A percentile compares a stretch with the other conserved stretches of the same genome.
phyloP scores from a whole-genome alignment of 495 filamentous ascomycete genomes.

The Penicillium flavigenum region DNA sequence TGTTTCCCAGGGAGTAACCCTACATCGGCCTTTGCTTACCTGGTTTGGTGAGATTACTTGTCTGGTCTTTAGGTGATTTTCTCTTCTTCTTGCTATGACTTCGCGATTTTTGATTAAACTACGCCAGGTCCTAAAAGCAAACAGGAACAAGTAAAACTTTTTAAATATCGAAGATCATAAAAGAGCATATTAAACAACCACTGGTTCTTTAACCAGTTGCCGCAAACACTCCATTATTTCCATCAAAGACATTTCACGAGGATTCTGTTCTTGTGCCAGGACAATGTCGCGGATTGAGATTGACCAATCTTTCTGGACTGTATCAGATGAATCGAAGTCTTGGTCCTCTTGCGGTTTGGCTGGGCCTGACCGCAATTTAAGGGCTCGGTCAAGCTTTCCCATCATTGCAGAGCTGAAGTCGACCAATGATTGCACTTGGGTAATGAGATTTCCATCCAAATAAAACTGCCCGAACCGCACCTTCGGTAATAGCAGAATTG shows the following conservation, averaged over 20 bases:
- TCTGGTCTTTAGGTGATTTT: not conserved
- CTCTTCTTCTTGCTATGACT: not conserved
- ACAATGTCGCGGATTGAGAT: conserved; percentile 18
- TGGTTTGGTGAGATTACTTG: not conserved
- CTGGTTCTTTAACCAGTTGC: conserved; percentile 16
- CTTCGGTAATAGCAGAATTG: conserved; percentile 17
- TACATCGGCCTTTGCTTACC: not conserved
- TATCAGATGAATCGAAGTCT: not conserved
- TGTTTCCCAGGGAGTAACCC: not conserved
- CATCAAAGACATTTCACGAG: conserved; percentile 14
- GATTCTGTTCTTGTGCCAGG: conserved; percentile 15
- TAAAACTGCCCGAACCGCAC: conserved; percentile 16
- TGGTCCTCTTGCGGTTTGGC: not conserved
- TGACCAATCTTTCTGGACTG: conserved; percentile 5
- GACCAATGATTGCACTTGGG: conserved; percentile 18
- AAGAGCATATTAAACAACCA: not conserved
- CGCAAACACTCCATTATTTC: conserved; percentile 22
- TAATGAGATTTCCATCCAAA: conserved; percentile 16
- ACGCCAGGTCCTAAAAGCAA: not conserved
- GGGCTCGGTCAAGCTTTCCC: conserved; percentile 15
- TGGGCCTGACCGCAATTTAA: conserved; percentile 6
- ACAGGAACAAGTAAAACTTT: not conserved
- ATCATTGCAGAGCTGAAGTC: conserved; percentile 22
- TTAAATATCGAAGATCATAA: not conserved
- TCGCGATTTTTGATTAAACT: not conserved